A percentile compares a stretch with the other conserved stretches of the same genome.
Conservation (phyloP, 176 grass and related monocot genomes). For the Phoenix roebelenii region DNA sequence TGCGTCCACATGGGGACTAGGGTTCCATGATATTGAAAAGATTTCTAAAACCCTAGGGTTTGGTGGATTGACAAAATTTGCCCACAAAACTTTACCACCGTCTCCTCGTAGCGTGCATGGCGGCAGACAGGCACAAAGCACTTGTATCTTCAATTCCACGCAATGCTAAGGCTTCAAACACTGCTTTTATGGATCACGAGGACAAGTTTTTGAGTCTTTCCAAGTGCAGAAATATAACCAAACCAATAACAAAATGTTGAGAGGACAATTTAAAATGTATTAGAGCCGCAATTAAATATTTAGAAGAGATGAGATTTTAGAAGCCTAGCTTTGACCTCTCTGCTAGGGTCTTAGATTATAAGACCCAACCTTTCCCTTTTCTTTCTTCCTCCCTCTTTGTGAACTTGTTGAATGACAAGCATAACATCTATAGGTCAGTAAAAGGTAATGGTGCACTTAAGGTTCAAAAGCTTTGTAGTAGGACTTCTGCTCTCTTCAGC, state of each 20-base stretch:
- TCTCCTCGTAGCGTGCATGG: constrained; percentile 21
- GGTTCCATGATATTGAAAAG: no score
- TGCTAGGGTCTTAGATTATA: constrained; percentile 27
- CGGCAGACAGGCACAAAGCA: constrained; percentile 23
- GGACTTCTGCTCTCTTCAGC: constrained; percentile 22
- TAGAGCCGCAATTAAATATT: constrained; percentile 6
- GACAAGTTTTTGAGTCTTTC: constrained; percentile 28
- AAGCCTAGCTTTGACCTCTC: constrained; percentile 38
- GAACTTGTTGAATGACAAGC: constrained; percentile 21
- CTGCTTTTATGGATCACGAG: constrained; percentile 23
- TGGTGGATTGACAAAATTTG: constrained; percentile 23
- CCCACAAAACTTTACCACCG: constrained; percentile 27
- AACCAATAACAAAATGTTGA: constrained; percentile 27
- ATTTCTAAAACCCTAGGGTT: constrained; percentile 20
- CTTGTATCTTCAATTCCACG: constrained; percentile 30
- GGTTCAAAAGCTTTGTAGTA: constrained; percentile 27
- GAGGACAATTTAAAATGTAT: not conserved
- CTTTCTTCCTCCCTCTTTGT: constrained; percentile 28
- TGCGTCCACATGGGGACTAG: no score
- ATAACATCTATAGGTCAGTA: constrained; percentile 18
- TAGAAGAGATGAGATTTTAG: constrained; percentile 3
- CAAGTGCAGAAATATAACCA: constrained; percentile 32
- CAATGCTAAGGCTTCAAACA: constrained; percentile 19
- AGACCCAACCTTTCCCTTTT: constrained; percentile 14
- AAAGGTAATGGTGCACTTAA: constrained; percentile 35